Conservation (phyloP, 148 eudicot genomes). For the Nepenthes gracilis region DNA sequence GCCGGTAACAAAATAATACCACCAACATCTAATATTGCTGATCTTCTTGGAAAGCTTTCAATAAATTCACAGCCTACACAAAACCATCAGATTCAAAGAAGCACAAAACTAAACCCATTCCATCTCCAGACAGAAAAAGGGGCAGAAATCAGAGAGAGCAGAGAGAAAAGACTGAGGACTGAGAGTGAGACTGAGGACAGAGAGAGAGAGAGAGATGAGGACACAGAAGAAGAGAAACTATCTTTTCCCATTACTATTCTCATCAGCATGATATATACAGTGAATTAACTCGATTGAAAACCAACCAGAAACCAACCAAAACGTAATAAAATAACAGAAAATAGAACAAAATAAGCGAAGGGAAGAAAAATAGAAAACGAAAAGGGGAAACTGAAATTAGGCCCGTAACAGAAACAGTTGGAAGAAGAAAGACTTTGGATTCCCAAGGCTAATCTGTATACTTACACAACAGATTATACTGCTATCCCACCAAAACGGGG, state of each 20-base stretch:
- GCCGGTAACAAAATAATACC: background rate
- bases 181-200: conserved; percentile 84
- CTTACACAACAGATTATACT: conserved; percentile 87
- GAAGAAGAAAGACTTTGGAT: conserved; percentile 79
- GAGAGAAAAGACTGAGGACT: conserved; percentile 11
- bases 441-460: conserved; percentile 84
- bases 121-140: conserved; percentile 54
- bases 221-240: conserved; percentile 24
- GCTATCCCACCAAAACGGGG: conserved; percentile 94
- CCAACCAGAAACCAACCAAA: too few species aligned
- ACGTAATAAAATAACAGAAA: too few species aligned
- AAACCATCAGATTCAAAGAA: conserved; percentile 44
- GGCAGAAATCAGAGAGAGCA: conserved; percentile 19
- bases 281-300: too few species aligned
- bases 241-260: too few species aligned
- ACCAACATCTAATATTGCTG: background rate
- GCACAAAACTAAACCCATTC: conserved; percentile 73
- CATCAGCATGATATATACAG: too few species aligned
- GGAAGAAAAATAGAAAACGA: too few species aligned
- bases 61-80: conserved; percentile 45
- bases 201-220: conserved; percentile 24
- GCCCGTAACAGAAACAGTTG: conserved; percentile 52
- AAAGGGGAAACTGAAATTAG: too few species aligned
- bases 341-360: too few species aligned
- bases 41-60: conserved; percentile 38